Evolutionary conservation across 805 yeast species (phyloP).

Genomic region (Komagataella kurtzmanii): DNA sequence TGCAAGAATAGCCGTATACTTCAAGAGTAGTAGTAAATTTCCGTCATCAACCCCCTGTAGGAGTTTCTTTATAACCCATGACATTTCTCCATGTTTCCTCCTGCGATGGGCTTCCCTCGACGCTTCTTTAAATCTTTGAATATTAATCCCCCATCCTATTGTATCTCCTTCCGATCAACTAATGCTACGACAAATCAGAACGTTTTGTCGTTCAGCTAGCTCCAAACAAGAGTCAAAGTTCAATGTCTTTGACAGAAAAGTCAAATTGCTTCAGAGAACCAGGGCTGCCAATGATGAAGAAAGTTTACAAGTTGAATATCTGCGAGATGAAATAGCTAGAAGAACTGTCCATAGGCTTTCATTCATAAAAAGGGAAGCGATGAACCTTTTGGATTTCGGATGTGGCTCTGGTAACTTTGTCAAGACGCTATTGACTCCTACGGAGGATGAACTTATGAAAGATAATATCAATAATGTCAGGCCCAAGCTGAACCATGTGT

Average conservation of each 20-base stretch:
- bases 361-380: constrained; percentile 53
- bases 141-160: background rate
- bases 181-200: background rate
- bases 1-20: background rate
- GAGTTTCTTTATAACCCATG: too few relatives aligned
- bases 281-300: constrained; percentile 32
- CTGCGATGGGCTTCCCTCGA: background rate
- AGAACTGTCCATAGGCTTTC: constrained; percentile 67
- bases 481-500: constrained; percentile 35
- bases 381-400: constrained; percentile 57
- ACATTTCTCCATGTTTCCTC: background rate
- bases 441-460: constrained; percentile 27
- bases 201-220: background rate
- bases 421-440: constrained; percentile 13
- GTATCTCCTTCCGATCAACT: background rate
- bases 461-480: constrained; percentile 41
- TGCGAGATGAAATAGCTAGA: constrained; percentile 60
- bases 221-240: constrained; percentile 1
- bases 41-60: background rate
- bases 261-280: constrained; percentile 49
- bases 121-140: background rate
- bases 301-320: constrained; percentile 49
- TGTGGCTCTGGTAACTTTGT: constrained; percentile 50
- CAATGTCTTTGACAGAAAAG: constrained; percentile 46
- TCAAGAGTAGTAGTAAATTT: too few relatives aligned